Conservation (phyloP, 352 stramenopile genomes). For the Phytophthora lateralis region DNA sequence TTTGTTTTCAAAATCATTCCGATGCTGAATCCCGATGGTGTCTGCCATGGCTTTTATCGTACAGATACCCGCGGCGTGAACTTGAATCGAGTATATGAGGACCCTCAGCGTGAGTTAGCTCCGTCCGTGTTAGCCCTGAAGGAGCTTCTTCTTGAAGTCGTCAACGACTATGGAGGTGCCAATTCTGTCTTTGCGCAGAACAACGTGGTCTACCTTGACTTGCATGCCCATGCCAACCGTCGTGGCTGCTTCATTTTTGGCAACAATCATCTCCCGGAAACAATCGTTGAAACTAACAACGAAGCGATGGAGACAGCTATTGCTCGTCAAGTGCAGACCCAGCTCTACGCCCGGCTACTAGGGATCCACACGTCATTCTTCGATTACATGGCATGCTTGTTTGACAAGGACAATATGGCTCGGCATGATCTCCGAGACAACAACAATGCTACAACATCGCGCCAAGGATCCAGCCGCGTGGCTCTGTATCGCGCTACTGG, state of each 20-base stretch:
- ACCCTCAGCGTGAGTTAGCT: constrained; percentile 45
- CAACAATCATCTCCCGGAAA: constrained; percentile 64
- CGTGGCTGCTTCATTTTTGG: constrained; percentile 93
- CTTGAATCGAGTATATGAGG: constrained; percentile 90
- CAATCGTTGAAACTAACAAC: constrained; percentile 10
- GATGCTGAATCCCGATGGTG: constrained; percentile 93
- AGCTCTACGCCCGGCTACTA: constrained; percentile 78
- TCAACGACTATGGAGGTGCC: constrained; percentile 37
- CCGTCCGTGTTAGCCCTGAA: constrained; percentile 78
- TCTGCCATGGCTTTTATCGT: constrained; percentile 88
- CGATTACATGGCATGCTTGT: constrained; percentile 87
- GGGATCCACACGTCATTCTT: constrained; percentile 81
- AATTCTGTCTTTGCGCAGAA: constrained; percentile 24
- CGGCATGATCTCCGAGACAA: constrained; percentile 61
- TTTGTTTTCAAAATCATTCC: constrained; percentile 92
- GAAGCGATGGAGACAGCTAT: constrained; percentile 15
- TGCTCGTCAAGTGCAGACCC: constrained; percentile 77
- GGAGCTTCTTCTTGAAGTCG: constrained; percentile 43
- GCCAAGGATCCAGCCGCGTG: constrained; percentile 81
- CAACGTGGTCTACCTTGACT: constrained; percentile 83
- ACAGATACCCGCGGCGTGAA: constrained; percentile 88
- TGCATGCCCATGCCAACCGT: constrained; percentile 91
- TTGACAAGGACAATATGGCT: constrained; percentile 84
- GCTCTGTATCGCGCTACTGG: constrained; percentile 72
- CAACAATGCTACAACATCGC: constrained; percentile 54